These are phyloP conservation scores for Penicillium longicatenatum DNA, from an alignment of 495 filamentous ascomycete species.

Conservation along the genomic window DNA sequence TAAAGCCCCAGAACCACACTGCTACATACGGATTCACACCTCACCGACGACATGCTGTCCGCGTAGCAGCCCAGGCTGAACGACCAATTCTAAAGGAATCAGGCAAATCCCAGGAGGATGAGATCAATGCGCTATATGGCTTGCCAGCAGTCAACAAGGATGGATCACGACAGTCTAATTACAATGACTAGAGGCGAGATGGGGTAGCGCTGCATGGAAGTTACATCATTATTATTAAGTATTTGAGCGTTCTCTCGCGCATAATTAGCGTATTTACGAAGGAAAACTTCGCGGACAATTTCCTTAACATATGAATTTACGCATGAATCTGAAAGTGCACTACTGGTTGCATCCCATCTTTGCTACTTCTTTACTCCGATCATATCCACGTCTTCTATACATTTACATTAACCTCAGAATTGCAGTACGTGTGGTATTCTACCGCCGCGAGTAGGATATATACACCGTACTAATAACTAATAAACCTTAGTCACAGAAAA, in stretches of 20 bases:
- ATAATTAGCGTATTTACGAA: conserved; percentile 8
- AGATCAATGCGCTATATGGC: conserved; percentile 49
- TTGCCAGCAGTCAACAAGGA: conserved; percentile 60
- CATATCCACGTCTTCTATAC: no score
- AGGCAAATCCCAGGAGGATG: conserved; percentile 62
- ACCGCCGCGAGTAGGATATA: no score
- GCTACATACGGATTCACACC: conserved; percentile 64
- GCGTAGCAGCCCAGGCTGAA: conserved; percentile 62
- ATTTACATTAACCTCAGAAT: no score
- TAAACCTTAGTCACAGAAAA: no score
- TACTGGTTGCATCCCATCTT: no score
- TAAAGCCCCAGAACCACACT: conserved; percentile 53
- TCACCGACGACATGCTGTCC: conserved; percentile 62
- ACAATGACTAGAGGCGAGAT: conserved; percentile 55
- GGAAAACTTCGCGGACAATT: no score
- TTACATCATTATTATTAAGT: neutral
- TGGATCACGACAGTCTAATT: conserved; percentile 61
- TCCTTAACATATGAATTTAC: no score
- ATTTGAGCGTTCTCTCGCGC: conserved; percentile 1
- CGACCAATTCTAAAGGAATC: conserved; percentile 53
- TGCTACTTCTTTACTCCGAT: no score
- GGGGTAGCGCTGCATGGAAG: neutral
- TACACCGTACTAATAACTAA: no score
- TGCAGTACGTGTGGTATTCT: no score
- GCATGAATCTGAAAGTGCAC: neutral